phyloP scores from a whole-genome alignment of 2,329 filamentous ascomycete species.

The Botrytis fragariae region DNA sequence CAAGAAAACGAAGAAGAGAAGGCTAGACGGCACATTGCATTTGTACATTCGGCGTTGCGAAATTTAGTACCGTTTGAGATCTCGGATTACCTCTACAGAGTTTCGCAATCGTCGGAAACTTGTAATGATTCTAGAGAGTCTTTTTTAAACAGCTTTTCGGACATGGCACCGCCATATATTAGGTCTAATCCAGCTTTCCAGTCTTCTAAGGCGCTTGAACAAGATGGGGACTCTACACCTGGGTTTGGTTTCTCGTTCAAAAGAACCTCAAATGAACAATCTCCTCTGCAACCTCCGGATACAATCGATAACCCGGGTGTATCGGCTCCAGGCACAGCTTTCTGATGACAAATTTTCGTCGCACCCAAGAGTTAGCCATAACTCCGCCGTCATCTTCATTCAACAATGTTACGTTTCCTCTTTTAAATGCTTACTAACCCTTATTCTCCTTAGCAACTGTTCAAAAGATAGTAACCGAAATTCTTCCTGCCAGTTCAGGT shows the following conservation, averaged over 20 bases:
- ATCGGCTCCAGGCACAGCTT: not conserved
- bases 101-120: not conserved
- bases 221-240: not conserved
- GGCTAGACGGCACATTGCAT: not conserved
- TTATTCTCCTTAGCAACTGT: slow-evolving; percentile 53
- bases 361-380: not conserved
- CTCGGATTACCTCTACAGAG: slow-evolving; percentile 12
- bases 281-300: not conserved
- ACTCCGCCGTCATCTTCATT: not conserved
- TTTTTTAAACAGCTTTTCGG: not conserved
- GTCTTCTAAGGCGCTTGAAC: not conserved
- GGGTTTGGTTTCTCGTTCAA: not conserved
- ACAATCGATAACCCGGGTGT: not conserved
- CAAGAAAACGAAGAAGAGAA: not conserved
- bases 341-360: not conserved
- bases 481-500: slow-evolving; percentile 72
- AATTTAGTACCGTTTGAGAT: slow-evolving; percentile 16
- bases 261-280: not conserved
- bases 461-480: slow-evolving; percentile 90
- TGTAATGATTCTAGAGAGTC: not conserved
- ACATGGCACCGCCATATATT: not conserved
- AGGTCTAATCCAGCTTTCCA: not conserved
- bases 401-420: not conserved
- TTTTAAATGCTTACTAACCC: not conserved
- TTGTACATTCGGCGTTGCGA: slow-evolving; percentile 9